phyloP scores from a whole-genome alignment of 352 stramenopile species.

The Pythium dissotocum region DNA sequence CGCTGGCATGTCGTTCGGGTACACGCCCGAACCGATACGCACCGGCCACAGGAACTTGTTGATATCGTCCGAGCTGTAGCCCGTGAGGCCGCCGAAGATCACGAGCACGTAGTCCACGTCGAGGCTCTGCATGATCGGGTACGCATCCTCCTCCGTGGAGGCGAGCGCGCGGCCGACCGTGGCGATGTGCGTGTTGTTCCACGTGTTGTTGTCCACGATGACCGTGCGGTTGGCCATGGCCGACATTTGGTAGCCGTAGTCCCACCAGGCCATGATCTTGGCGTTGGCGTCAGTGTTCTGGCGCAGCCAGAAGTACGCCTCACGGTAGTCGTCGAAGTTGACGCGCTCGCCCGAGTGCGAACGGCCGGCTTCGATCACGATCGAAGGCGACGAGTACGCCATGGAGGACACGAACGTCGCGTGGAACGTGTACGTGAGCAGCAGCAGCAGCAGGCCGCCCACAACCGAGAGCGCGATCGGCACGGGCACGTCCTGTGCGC shows the following conservation, averaged over 20 bases:
- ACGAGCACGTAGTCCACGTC: constrained; percentile 83
- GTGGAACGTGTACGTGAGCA: constrained; percentile 70
- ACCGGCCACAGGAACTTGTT: constrained; percentile 94
- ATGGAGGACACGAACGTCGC: constrained; percentile 62
- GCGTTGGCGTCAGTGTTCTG: constrained; percentile 65
- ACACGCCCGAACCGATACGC: constrained; percentile 90
- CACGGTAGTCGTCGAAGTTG: constrained; percentile 83
- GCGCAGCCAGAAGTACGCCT: constrained; percentile 81
- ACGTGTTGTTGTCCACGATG: constrained; percentile 96
- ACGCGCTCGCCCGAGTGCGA: constrained; percentile 71
- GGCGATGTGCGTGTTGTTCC: constrained; percentile 97
- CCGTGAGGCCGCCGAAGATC: constrained; percentile 44
- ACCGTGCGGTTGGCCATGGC: constrained; percentile 82
- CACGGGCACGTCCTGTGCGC: constrained; percentile 3
- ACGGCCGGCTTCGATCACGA: constrained; percentile 87
- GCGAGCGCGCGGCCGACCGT: constrained; percentile 87
- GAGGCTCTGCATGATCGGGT: constrained; percentile 76
- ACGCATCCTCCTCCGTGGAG: constrained; percentile 64
- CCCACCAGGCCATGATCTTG: constrained; percentile 83
- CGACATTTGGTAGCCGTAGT: constrained; percentile 88
- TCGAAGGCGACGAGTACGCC: constrained; percentile 78
- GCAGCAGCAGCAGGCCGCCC: constrained; percentile 45
- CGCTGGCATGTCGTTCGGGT: constrained; percentile 81
- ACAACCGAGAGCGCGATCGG: constrained; percentile 1
- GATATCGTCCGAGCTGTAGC: constrained; percentile 85